A percentile compares a stretch with the other conserved stretches of the same genome.
Conservation (phyloP, 2,329 filamentous ascomycete species). For the Karstenula rhodostoma region DNA sequence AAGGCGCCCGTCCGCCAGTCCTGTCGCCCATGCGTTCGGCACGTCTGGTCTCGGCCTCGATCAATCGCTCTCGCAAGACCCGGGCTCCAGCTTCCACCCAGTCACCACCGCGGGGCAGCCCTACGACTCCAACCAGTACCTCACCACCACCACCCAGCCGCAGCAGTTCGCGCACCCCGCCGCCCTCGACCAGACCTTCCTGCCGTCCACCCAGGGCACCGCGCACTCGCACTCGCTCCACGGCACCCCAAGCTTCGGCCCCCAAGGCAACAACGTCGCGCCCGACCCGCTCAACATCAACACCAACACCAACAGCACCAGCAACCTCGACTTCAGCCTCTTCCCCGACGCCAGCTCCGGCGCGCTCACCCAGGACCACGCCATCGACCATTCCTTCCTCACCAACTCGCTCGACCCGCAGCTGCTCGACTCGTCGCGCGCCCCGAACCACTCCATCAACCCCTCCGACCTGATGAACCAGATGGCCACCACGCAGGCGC, state of each 20-base stretch:
- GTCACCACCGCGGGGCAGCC: conserved; percentile 53
- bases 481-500: conserved; percentile 61
- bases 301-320: conserved; percentile 25
- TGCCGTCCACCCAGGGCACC: conserved; percentile 46
- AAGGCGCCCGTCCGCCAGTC: conserved; percentile 72
- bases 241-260: conserved; percentile 61
- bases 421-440: conserved; percentile 50
- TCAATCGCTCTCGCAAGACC: conserved; percentile 48
- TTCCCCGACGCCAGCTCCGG: conserved; percentile 28
- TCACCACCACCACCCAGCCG: conserved; percentile 58
- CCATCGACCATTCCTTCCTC: conserved; percentile 67
- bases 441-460: conserved; percentile 55
- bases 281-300: conserved; percentile 48
- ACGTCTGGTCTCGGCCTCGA: conserved; percentile 66
- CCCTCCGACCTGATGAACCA: conserved; percentile 58
- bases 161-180: conserved; percentile 53
- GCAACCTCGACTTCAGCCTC: conserved; percentile 31
- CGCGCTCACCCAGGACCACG: conserved; percentile 61
- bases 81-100: conserved; percentile 41
- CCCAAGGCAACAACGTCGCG: conserved; percentile 48
- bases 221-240: conserved; percentile 63
- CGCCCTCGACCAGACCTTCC: conserved; percentile 53
- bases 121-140: conserved; percentile 48
- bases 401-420: conserved; percentile 54
- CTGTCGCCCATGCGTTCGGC: conserved; percentile 57